These are phyloP conservation scores for Pseudomonodictys pantanalensis DNA, from an alignment of 495 filamentous ascomycete species.

Conservation along the genomic window DNA sequence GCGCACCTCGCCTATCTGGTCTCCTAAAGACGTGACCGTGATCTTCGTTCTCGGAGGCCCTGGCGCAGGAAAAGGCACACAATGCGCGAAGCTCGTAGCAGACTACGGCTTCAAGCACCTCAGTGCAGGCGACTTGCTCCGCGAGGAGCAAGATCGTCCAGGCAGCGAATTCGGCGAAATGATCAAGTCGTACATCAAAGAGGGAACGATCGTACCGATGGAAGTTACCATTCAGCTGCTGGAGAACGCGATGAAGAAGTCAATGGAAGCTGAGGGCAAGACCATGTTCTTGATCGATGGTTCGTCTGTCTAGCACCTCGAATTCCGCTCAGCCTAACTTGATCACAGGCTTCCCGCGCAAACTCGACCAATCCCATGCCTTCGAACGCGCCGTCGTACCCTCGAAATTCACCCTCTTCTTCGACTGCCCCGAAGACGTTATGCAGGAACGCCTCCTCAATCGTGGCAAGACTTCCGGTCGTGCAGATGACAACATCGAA, in stretches of 20 bases:
- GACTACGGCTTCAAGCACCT: slow-evolving; percentile 92
- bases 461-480: slow-evolving; percentile 85
- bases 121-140: slow-evolving; percentile 87
- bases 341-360: slow-evolving; percentile 74
- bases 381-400: slow-evolving; percentile 89
- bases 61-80: slow-evolving; percentile 77
- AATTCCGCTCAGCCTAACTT: background rate
- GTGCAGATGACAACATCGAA: slow-evolving; percentile 90
- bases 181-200: slow-evolving; percentile 84
- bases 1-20: slow-evolving; percentile 70
- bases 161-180: slow-evolving; percentile 84
- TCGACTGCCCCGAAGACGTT: slow-evolving; percentile 82
- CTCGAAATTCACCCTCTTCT: slow-evolving; percentile 80
- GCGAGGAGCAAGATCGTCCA: slow-evolving; percentile 83
- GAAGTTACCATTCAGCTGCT: slow-evolving; percentile 93
- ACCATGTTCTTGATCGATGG: slow-evolving; percentile 81
- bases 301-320: slow-evolving; percentile 13
- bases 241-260: slow-evolving; percentile 82
- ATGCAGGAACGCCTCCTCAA: slow-evolving; percentile 82
- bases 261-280: slow-evolving; percentile 48
- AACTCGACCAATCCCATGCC: slow-evolving; percentile 91
- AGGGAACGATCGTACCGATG: slow-evolving; percentile 96
- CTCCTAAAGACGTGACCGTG: slow-evolving; percentile 74
- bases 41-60: slow-evolving; percentile 82
- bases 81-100: slow-evolving; percentile 83